Conservation (phyloP, 2,329 filamentous ascomycete genomes). For the Sporothrix sp. region DNA sequence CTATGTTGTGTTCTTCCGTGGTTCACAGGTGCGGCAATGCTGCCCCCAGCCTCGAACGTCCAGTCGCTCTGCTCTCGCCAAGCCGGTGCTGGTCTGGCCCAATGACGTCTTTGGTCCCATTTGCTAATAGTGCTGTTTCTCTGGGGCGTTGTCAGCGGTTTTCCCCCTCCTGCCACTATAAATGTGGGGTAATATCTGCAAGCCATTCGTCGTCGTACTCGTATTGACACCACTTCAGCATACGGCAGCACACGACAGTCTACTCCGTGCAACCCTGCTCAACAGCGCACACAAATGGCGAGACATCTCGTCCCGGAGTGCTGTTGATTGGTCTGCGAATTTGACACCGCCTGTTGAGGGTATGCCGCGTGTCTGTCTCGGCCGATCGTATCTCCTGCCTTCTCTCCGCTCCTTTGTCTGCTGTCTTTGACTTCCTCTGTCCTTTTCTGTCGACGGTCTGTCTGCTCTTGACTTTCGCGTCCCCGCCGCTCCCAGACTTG, state of each 20-base stretch:
- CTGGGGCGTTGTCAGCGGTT: neutral
- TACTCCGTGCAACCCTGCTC: neutral
- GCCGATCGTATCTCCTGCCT: neutral
- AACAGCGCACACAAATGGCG: neutral
- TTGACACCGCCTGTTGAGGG: neutral
- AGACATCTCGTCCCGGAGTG: neutral
- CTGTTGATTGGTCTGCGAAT: too few species aligned
- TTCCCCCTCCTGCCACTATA: neutral
- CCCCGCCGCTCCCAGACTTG: too few species aligned
- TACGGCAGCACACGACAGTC: neutral
- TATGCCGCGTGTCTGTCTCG: neutral
- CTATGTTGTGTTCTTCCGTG: too few species aligned
- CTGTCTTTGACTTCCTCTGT: neutral
- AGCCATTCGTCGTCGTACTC: too few species aligned
- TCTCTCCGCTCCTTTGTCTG: too few species aligned
- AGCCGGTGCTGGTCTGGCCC: too few species aligned
- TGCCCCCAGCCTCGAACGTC: too few species aligned
- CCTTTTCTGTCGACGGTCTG: neutral
- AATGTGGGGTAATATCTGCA: neutral
- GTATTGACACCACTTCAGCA: too few species aligned
- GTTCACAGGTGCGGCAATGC: too few species aligned
- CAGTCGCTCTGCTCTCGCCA: too few species aligned
- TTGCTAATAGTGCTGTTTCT: neutral
- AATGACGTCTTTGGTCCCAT: neutral
- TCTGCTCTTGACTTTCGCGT: neutral